A percentile compares a stretch with the other conserved stretches of the same genome.
Conservation (phyloP, 495 filamentous ascomycete genomes). For the Ramalina peruviana region DNA sequence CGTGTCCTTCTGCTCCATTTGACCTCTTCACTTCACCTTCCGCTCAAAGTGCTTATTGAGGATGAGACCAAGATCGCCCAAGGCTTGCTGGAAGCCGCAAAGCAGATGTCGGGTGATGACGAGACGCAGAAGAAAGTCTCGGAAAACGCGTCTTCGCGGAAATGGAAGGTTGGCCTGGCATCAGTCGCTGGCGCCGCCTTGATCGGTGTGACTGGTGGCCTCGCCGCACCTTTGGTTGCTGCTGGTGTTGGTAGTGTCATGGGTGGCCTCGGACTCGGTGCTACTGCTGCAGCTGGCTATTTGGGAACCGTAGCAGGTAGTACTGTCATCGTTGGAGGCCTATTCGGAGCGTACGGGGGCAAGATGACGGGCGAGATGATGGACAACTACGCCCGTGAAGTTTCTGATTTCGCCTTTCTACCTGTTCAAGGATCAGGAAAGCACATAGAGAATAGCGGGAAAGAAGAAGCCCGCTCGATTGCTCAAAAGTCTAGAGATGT, state of each 20-base stretch:
- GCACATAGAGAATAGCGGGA: constrained; percentile 24
- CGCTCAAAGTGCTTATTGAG: constrained; percentile 46
- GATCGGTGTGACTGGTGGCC: constrained; percentile 67
- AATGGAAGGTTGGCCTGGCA: constrained; percentile 74
- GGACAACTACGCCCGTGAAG: constrained; percentile 73
- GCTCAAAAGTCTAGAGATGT: background rate
- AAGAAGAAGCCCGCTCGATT: constrained; percentile 15
- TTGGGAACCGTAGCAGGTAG: constrained; percentile 68
- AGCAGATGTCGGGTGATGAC: constrained; percentile 53
- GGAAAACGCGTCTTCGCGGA: constrained; percentile 46
- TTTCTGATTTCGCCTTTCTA: constrained; percentile 80
- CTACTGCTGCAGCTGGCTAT: constrained; percentile 63
- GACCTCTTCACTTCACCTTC: constrained; percentile 51
- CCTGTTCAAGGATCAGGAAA: constrained; percentile 41
- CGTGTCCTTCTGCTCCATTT: constrained; percentile 59
- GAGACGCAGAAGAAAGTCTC: constrained; percentile 54
- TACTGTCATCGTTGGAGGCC: constrained; percentile 58
- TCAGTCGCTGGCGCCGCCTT: constrained; percentile 64
- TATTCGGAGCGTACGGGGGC: constrained; percentile 84
- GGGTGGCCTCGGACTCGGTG: constrained; percentile 66
- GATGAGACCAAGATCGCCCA: constrained; percentile 64
- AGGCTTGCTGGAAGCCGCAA: constrained; percentile 57
- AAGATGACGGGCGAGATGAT: constrained; percentile 76
- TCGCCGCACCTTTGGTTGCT: constrained; percentile 69
- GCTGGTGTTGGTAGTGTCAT: constrained; percentile 72